Percentiles rank a stretch among this genome's conserved stretches.
phyloP scores from a whole-genome alignment of 2,329 filamentous ascomycete species.

The Calonectria pseudoturangicola region DNA sequence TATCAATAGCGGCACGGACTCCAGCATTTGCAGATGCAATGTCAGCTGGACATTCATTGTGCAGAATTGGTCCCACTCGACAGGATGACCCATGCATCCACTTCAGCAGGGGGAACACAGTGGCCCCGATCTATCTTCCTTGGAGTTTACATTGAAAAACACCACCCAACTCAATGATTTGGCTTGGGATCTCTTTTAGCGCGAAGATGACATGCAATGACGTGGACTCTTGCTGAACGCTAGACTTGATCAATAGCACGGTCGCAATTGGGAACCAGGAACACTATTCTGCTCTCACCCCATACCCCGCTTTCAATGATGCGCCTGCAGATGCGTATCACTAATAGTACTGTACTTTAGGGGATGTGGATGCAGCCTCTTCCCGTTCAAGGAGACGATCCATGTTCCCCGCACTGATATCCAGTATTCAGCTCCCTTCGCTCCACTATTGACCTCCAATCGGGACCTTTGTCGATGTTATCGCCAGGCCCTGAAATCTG shows the following conservation, averaged over 20 bases:
- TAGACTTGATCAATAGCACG: neutral
- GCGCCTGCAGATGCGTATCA: neutral
- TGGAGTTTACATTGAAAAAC: neutral
- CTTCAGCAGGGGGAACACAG: neutral
- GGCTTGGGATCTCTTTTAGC: no score
- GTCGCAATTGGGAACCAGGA: no score
- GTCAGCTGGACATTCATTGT: neutral
- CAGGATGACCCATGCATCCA: neutral
- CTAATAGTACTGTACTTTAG: neutral
- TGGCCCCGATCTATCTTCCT: neutral
- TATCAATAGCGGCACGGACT: neutral
- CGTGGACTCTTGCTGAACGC: neutral
- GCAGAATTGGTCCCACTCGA: neutral
- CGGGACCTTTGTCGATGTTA: neutral
- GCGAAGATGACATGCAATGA: neutral
- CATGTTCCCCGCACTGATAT: neutral
- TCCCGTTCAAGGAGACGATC: neutral
- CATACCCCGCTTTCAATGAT: neutral
- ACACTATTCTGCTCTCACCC: neutral
- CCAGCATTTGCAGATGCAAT: neutral
- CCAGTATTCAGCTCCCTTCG: neutral
- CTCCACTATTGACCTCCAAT: neutral
- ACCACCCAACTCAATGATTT: neutral
- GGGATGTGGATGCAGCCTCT: neutral
- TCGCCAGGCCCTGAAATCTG: neutral